phyloP scores from a whole-genome alignment of 2,329 filamentous ascomycete species.

The Epichloe sylvatica region DNA sequence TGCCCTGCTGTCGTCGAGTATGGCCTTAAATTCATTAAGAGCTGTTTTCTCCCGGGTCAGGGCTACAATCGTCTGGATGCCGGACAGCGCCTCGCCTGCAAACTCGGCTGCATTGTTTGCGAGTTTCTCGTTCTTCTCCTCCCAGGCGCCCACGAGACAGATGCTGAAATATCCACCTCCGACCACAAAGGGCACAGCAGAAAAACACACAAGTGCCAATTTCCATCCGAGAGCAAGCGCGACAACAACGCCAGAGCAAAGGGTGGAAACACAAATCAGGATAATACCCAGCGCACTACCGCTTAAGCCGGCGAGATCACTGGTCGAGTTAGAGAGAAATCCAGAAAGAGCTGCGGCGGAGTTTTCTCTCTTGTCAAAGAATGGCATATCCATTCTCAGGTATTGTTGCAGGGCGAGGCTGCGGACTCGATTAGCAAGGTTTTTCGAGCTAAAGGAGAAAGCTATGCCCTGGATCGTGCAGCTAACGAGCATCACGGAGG shows the following conservation, averaged over 20 bases:
- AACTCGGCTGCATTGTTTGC: slow-evolving; percentile 2
- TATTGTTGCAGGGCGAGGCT: background rate
- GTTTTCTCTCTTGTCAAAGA: slow-evolving; percentile 21
- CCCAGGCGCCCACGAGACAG: slow-evolving; percentile 15
- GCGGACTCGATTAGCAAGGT: slow-evolving; percentile 4
- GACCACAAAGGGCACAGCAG: slow-evolving; percentile 26
- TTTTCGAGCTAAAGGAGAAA: slow-evolving; percentile 3
- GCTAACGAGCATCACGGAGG: slow-evolving; percentile 21
- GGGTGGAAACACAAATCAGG: slow-evolving; percentile 5
- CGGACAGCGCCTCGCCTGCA: slow-evolving; percentile 6
- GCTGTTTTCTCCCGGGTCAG: background rate
- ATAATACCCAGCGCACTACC: slow-evolving; percentile 22
- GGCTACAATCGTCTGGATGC: slow-evolving; percentile 9
- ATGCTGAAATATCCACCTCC: slow-evolving; percentile 24
- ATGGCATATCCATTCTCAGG: slow-evolving; percentile 24
- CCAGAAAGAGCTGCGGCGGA: slow-evolving; percentile 20
- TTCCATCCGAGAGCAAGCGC: slow-evolving; percentile 29
- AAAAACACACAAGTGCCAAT: slow-evolving; percentile 27
- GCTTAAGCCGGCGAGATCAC: slow-evolving; percentile 32
- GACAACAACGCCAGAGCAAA: slow-evolving; percentile 9
- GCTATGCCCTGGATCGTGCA: slow-evolving; percentile 14
- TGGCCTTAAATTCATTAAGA: background rate
- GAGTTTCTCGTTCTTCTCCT: slow-evolving; percentile 2
- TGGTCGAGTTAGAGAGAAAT: slow-evolving; percentile 18
- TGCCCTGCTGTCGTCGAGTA: background rate